Conservation (phyloP, 176 grass and related monocot species). For the Musa acuminata region DNA sequence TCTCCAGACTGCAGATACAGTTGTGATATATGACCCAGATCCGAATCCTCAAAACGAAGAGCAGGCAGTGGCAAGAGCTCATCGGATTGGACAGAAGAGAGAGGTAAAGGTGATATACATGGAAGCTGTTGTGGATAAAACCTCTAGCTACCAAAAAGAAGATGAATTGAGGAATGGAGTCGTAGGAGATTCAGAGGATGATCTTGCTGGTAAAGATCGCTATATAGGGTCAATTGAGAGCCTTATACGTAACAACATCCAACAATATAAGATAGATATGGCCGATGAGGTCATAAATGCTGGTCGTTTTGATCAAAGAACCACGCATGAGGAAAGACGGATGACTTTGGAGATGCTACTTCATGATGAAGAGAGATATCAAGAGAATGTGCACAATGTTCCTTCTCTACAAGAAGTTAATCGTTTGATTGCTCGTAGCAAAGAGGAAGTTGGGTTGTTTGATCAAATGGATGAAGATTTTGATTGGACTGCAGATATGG, state of each 20-base stretch:
- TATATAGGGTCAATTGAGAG: constrained; percentile 96
- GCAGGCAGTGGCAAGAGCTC: constrained; percentile 93
- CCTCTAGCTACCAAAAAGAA: constrained; percentile 94
- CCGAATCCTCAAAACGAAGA: constrained; percentile 98
- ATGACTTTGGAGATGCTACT: constrained; percentile 88
- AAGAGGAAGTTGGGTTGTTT: constrained; percentile 83
- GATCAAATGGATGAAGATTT: constrained; percentile 99
- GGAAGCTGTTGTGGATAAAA: constrained; percentile 94
- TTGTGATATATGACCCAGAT: constrained; percentile 99
- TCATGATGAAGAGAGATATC: constrained; percentile 95
- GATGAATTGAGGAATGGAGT: constrained; percentile 89
- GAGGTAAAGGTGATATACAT: constrained; percentile 99
- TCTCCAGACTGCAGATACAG: constrained; percentile 98
- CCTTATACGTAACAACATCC: constrained; percentile 94
- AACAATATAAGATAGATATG: constrained; percentile 99
- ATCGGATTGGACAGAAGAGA: constrained; percentile 95
- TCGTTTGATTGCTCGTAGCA: constrained; percentile 96
- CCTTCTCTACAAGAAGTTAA: constrained; percentile 96
- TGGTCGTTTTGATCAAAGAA: constrained; percentile 99
- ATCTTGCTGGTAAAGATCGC: constrained; percentile 92
- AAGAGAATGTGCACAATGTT: constrained; percentile 93
- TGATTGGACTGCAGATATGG: constrained; percentile 93
- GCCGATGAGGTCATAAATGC: constrained; percentile 99
- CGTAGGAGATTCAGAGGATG: constrained; percentile 61
- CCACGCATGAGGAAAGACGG: constrained; percentile 94